These are phyloP conservation scores for Melampsora americana DNA, from an alignment of 1,284 basidiomycete species.

Conservation along the genomic window DNA sequence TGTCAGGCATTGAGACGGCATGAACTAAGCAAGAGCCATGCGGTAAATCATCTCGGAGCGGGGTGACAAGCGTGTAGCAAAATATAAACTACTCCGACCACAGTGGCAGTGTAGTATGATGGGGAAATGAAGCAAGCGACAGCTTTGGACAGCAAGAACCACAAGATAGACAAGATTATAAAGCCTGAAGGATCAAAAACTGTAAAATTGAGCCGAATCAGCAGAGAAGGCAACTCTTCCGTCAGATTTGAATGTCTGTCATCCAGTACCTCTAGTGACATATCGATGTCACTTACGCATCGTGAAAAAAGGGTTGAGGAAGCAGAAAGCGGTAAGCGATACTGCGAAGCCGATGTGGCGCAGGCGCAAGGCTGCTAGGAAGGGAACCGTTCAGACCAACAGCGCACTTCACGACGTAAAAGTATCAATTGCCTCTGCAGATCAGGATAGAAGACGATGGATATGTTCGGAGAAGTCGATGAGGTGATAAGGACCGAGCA, in stretches of 20 bases:
- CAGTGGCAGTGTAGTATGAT: neutral
- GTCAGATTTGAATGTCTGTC: neutral
- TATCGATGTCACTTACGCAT: neutral
- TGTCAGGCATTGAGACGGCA: neutral
- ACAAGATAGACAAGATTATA: too few species aligned
- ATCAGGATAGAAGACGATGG: neutral
- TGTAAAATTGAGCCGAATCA: neutral
- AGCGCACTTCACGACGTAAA: neutral
- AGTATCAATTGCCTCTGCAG: neutral
- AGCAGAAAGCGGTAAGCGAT: conserved; percentile 1
- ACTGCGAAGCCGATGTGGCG: neutral
- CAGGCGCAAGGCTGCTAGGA: neutral
- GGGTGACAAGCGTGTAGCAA: neutral
- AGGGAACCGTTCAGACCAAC: neutral
- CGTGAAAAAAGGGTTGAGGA: neutral
- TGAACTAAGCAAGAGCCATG: neutral
- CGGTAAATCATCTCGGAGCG: neutral
- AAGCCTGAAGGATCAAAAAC: too few species aligned
- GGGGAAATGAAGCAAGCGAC: neutral
- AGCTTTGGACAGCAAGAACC: neutral
- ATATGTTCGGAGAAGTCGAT: neutral
- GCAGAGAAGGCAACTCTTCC: neutral
- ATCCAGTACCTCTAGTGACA: neutral
- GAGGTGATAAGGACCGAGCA: neutral
- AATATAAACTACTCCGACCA: neutral